Conservation (phyloP, 768 basidiomycete genomes). For the Pleurotus tuoliensis region DNA sequence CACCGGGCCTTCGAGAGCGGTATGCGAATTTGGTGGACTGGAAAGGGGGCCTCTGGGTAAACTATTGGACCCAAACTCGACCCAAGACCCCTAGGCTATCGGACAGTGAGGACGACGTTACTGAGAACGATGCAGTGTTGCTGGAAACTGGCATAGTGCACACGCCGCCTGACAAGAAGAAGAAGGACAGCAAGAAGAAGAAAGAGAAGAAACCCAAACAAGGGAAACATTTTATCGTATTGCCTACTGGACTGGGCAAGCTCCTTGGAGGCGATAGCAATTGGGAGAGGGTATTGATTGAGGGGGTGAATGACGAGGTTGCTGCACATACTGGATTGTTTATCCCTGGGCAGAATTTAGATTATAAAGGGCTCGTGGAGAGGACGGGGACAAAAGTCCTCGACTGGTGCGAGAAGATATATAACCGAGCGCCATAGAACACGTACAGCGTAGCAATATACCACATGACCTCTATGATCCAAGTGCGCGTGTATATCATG, state of each 20-base stretch:
- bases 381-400: conserved; percentile 38
- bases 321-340: conserved; percentile 54
- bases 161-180: conserved; percentile 2
- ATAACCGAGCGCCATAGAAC: neutral
- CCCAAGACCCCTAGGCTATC: conserved; percentile 12
- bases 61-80: conserved; percentile 55
- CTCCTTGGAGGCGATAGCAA: conserved; percentile 37
- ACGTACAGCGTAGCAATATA: neutral
- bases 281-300: conserved; percentile 51
- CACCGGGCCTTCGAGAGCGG: conserved; percentile 42
- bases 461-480: neutral
- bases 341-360: conserved; percentile 43
- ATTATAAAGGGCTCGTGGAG: conserved; percentile 46
- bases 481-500: too few species aligned
- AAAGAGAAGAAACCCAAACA: conserved; percentile 22
- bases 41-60: conserved; percentile 52
- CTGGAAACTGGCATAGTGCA: conserved; percentile 20
- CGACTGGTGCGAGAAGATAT: conserved; percentile 33
- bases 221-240: conserved; percentile 47
- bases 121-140: conserved; percentile 13
- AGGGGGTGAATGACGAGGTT: conserved; percentile 51
- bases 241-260: conserved; percentile 41
- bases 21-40: conserved; percentile 45
- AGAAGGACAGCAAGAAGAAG: conserved; percentile 16
- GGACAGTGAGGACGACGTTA: conserved; percentile 10